phyloP scores from a whole-genome alignment of 495 filamentous ascomycete genomes.

The Oidiodendron maius region DNA sequence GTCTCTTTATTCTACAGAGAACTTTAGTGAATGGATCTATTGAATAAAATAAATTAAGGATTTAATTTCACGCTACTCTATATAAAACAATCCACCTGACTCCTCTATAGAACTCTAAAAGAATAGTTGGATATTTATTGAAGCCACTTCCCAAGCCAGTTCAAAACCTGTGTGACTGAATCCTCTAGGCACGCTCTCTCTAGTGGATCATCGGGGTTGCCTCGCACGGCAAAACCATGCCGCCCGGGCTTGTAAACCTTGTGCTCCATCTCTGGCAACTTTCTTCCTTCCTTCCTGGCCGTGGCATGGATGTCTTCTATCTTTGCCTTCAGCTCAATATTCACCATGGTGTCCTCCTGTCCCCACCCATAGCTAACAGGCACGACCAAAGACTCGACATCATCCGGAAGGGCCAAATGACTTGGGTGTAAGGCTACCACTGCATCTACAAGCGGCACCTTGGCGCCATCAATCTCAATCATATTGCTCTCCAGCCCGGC shows the following conservation, averaged over 20 bases:
- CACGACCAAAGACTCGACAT: constrained; percentile 38
- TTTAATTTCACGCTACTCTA: no score
- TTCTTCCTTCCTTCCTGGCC: constrained; percentile 39
- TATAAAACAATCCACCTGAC: no score
- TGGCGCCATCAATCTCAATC: constrained; percentile 39
- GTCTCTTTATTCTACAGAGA: no score
- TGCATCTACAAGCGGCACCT: constrained; percentile 32
- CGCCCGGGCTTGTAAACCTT: constrained; percentile 45
- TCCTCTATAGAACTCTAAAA: no score
- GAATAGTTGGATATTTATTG: no score
- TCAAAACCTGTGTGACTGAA: constrained; percentile 48
- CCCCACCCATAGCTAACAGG: constrained; percentile 33
- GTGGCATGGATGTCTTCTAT: constrained; percentile 25
- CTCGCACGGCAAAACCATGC: constrained; percentile 57
- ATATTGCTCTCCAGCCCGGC: constrained; percentile 28
- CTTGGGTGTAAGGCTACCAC: constrained; percentile 40
- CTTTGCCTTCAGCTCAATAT: constrained; percentile 40
- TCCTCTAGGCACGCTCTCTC: constrained; percentile 37
- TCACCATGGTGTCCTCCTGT: constrained; percentile 47
- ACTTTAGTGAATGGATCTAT: no score
- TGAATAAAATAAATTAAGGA: no score
- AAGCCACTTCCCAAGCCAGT: constrained; percentile 37
- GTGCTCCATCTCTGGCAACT: constrained; percentile 39
- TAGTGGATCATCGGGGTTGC: constrained; percentile 33
- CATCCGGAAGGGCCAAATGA: constrained; percentile 41